Conservation (phyloP, 108 stramenopile genomes). For the Nannochloropsis granulata region DNA sequence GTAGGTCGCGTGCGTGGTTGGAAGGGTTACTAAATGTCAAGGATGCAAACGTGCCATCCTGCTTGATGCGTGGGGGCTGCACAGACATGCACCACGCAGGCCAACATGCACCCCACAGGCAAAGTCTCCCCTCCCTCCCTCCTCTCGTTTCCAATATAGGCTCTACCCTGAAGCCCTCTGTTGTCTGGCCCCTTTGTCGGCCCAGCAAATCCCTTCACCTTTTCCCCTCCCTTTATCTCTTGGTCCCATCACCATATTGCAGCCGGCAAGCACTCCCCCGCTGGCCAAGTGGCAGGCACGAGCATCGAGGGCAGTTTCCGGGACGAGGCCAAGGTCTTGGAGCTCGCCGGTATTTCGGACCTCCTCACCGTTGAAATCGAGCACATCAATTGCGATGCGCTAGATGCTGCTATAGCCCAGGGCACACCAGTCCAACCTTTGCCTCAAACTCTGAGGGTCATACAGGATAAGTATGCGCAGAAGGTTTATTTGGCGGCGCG, state of each 20-base stretch:
- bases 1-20: no score
- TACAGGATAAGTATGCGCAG: conserved; percentile 87
- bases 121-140: no score
- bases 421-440: conserved; percentile 78
- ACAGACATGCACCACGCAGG: no score
- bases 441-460: conserved; percentile 59
- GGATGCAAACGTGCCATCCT: no score
- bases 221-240: neutral
- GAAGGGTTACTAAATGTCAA: no score
- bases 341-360: conserved; percentile 46
- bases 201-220: no score
- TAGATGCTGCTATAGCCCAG: conserved; percentile 53
- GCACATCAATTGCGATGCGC: conserved; percentile 74
- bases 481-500: conserved; percentile 50
- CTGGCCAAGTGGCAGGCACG: conserved; percentile 40
- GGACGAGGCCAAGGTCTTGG: conserved; percentile 55
- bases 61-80: no score
- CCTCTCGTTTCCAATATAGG: no score
- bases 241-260: neutral
- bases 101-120: no score
- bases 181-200: no score
- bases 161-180: no score
- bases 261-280: conserved; percentile 32
- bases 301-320: conserved; percentile 58
- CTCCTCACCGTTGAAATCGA: conserved; percentile 97